These are phyloP conservation scores for Neofusicoccum parvum DNA, from an alignment of 2,329 filamentous ascomycete genomes.

Conservation along the genomic window DNA sequence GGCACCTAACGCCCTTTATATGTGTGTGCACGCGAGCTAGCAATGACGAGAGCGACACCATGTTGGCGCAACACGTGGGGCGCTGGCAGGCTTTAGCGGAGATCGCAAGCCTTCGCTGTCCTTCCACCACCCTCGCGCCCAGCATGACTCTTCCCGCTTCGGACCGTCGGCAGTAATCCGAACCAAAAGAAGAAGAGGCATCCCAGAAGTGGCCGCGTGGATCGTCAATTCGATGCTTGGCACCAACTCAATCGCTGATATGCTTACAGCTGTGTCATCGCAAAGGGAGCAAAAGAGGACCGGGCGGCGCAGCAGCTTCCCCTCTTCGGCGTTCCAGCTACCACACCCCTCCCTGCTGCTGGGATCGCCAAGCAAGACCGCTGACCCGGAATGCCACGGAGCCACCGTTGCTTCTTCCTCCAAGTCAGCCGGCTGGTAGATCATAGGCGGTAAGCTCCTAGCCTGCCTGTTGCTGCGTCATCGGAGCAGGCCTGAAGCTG, in stretches of 20 bases:
- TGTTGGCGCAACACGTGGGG: slow-evolving; percentile 12
- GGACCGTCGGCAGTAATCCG: background rate
- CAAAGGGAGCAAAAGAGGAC: background rate
- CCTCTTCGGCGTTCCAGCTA: background rate
- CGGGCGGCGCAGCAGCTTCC: background rate
- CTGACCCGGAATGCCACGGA: background rate
- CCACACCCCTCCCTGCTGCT: background rate
- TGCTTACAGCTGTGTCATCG: background rate
- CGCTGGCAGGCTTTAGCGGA: slow-evolving; percentile 13
- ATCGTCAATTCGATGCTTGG: background rate
- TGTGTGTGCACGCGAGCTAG: background rate
- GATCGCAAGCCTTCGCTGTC: slow-evolving; percentile 16
- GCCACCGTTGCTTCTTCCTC: background rate
- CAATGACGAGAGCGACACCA: slow-evolving; percentile 5
- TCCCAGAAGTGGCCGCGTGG: background rate
- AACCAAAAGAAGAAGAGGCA: slow-evolving; percentile 1
- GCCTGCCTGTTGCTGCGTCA: too few species aligned
- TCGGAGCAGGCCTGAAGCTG: too few species aligned
- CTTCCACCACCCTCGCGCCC: background rate
- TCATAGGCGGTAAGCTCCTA: slow-evolving; percentile 3
- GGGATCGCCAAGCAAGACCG: background rate
- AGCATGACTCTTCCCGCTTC: slow-evolving; percentile 3
- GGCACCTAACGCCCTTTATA: background rate
- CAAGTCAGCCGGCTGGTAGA: background rate
- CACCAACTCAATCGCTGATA: background rate